Percentiles rank a stretch among this genome's conserved stretches.
Conservation (phyloP, 2,329 filamentous ascomycete species). For the Colletotrichum eleusines region DNA sequence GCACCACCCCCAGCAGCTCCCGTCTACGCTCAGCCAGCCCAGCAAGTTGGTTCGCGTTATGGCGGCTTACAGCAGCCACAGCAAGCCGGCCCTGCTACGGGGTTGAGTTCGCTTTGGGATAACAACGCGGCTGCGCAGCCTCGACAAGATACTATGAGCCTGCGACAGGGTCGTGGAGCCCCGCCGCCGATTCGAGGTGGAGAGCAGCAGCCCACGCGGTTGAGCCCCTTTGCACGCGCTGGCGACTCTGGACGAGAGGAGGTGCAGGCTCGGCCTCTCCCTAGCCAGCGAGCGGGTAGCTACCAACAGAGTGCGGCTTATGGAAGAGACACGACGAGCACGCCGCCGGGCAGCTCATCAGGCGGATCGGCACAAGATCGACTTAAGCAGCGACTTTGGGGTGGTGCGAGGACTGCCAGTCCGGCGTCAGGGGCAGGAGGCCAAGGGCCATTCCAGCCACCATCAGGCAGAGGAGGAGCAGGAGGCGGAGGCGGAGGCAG, state of each 20-base stretch:
- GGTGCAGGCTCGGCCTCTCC: conserved; percentile 69
- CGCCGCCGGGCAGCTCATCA: conserved; percentile 50
- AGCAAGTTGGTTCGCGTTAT: conserved; percentile 66
- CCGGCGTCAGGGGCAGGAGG: conserved; percentile 55
- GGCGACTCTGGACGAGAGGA: conserved; percentile 49
- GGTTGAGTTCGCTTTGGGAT: conserved; percentile 71
- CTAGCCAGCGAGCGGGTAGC: conserved; percentile 80
- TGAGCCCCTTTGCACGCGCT: conserved; percentile 50
- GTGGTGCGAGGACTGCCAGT: conserved; percentile 68
- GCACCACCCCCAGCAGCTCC: conserved; percentile 68
- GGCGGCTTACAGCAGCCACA: conserved; percentile 57
- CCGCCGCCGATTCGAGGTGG: conserved; percentile 44
- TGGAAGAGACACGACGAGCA: conserved; percentile 46
- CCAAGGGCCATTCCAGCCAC: conserved; percentile 62
- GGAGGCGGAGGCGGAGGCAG: conserved; percentile 43
- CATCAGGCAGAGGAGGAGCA: conserved; percentile 47
- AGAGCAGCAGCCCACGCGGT: conserved; percentile 46
- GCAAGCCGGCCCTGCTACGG: conserved; percentile 47
- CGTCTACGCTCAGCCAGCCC: conserved; percentile 60
- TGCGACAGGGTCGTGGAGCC: conserved; percentile 58
- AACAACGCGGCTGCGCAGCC: conserved; percentile 51
- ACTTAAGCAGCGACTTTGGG: conserved; percentile 83
- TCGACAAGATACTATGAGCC: conserved; percentile 55
- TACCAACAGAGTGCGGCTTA: conserved; percentile 69
- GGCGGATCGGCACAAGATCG: conserved; percentile 80